Percentiles rank a stretch among this genome's conserved stretches.
These are phyloP conservation scores for Acanthamoeba healyi DNA, from an alignment of 208 protist genomes.

Conservation along the genomic window DNA sequence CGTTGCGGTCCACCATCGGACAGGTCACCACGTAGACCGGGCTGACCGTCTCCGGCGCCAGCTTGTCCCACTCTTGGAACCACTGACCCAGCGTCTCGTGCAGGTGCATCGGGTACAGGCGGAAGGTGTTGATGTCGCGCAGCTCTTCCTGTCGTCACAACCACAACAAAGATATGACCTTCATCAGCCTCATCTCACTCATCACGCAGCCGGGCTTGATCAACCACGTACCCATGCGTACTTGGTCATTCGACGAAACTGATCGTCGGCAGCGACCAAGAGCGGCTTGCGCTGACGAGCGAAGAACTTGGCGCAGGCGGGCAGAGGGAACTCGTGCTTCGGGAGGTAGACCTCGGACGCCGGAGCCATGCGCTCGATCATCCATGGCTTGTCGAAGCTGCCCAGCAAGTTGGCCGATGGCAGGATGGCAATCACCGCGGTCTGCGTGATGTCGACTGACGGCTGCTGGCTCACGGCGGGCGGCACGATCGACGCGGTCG, in stretches of 20 bases:
- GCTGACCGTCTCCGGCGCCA: neutral
- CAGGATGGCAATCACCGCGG: neutral
- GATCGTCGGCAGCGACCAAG: slow-evolving; percentile 3
- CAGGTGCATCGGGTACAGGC: neutral
- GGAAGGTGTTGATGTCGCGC: slow-evolving; percentile 22
- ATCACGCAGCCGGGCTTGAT: neutral
- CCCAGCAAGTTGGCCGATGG: slow-evolving; percentile 27
- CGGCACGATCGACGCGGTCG: neutral
- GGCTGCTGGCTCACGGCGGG: neutral
- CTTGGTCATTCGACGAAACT: neutral
- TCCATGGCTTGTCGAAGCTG: slow-evolving; percentile 9
- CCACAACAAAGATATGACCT: neutral
- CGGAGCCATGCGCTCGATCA: slow-evolving; percentile 22
- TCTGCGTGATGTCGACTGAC: neutral
- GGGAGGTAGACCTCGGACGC: neutral
- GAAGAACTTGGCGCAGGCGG: neutral
- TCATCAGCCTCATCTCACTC: neutral
- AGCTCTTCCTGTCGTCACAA: neutral
- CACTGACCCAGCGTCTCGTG: neutral
- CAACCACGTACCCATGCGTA: neutral
- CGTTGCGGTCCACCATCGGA: neutral
- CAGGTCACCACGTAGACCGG: slow-evolving; percentile 22
- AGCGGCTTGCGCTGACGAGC: neutral
- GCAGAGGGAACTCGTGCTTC: slow-evolving; percentile 22
- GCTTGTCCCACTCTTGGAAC: slow-evolving; percentile 34